Base-by-base conservation (phyloP, 2,329 filamentous ascomycete genomes). In the Phialophora tarda region DNA sequence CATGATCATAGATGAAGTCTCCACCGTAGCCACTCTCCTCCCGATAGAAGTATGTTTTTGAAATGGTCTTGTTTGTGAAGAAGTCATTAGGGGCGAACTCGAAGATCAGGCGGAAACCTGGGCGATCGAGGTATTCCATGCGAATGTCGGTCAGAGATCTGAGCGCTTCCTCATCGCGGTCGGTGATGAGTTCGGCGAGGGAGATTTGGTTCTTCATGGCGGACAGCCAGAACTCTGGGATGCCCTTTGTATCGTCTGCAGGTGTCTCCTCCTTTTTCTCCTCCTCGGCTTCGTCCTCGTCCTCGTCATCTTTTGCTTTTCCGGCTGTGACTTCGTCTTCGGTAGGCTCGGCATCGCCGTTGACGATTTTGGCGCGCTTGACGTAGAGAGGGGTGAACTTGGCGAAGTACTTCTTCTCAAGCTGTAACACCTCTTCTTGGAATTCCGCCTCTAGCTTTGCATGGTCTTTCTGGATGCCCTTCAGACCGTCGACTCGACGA, bases 181-280 rank as follows among this genome's bases (percentile, higher is more conserved):
- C 95, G 75, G 95, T 99, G 79, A 99, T 97, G 88, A 97, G 97
- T 82, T 99, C 96, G 64, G 94, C 92, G 64, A 99, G 89, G 32
- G 93, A 96, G 75, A 95, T 88, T 80, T 97, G 94, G 85, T 99
- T 99, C 87, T 99, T 99, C 94, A 99, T 98, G 74, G 96, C 94
- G 69, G 94, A 97, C 59, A 99, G 86, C 95, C 95, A 99, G 86
- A 99, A 99, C 82, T 99, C 95, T 70, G 95, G 95, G 70, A 99
- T 97, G 80, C 95, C 95, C 75, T 88, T 85, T 71, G 90, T 81
- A 63, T 83, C 79, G 57, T 79, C 82, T 63, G 81, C 78, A 26
- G 63, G 54, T 32, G 75, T 76, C 66, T 81, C 79, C 38, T 82
- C 78, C 58, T 84, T 77, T 72, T 86, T 83, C 71, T 88, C 84